Percentiles rank a stretch among this genome's conserved stretches.
These are phyloP conservation scores for Colletotrichum acutatum DNA, from an alignment of 2,329 filamentous ascomycete genomes.

Conservation along the genomic window DNA sequence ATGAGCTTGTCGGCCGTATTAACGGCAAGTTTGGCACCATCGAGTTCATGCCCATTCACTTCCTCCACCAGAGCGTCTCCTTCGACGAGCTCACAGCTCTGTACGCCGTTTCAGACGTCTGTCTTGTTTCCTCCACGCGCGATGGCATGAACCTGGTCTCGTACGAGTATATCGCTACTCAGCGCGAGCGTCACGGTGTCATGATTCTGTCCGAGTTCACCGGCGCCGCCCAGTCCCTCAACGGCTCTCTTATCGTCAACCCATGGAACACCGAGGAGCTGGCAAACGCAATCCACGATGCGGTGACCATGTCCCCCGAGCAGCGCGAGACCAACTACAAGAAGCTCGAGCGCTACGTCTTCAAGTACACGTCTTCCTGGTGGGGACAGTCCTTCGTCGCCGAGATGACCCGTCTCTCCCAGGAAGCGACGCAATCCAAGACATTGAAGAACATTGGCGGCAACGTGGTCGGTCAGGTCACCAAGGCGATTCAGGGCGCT, in stretches of 20 bases:
- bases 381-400: conserved; percentile 95
- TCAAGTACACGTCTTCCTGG: conserved; percentile 97
- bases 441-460: conserved; percentile 54
- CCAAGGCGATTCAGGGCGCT: conserved; percentile 24
- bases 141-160: conserved; percentile 99
- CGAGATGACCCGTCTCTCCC: conserved; percentile 73
- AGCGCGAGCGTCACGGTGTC: conserved; percentile 88
- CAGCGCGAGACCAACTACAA: conserved; percentile 87
- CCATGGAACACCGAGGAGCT: conserved; percentile 99
- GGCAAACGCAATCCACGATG: conserved; percentile 91
- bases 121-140: conserved; percentile 92
- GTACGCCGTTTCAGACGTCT: conserved; percentile 92
- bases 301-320: conserved; percentile 95
- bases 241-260: conserved; percentile 94
- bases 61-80: conserved; percentile 94
- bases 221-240: conserved; percentile 92
- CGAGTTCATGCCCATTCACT: conserved; percentile 99
- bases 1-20: conserved; percentile 95
- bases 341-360: conserved; percentile 94
- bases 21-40: conserved; percentile 97
- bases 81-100: conserved; percentile 96
- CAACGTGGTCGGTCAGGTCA: conserved; percentile 45
- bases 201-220: conserved; percentile 98
- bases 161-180: conserved; percentile 97
- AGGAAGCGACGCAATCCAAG: conserved; percentile 51